Conservation (phyloP, 177 flowering plant genomes). For the Vitis hybrid region DNA sequence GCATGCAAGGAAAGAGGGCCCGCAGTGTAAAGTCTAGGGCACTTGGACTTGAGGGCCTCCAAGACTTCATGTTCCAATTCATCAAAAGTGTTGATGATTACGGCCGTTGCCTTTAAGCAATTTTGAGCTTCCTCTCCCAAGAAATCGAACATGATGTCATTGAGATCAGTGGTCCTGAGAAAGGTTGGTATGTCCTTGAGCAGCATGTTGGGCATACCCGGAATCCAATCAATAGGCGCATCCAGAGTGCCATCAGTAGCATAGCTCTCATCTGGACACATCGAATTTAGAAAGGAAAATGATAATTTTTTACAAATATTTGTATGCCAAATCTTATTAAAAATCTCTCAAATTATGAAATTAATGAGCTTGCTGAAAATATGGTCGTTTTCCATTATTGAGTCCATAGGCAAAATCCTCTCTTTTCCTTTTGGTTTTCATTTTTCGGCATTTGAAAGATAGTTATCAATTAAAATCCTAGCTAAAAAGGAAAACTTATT, state of each 20-base stretch:
- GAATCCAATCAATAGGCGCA: slow-evolving; percentile 26
- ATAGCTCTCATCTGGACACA: neutral
- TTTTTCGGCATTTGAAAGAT: too few species aligned
- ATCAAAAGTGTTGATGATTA: slow-evolving; percentile 31
- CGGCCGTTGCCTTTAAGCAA: slow-evolving; percentile 14
- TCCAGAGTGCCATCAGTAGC: slow-evolving; percentile 22
- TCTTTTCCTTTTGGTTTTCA: too few species aligned
- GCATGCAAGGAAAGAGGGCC: slow-evolving; percentile 19
- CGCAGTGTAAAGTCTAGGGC: slow-evolving; percentile 12
- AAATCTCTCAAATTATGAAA: too few species aligned
- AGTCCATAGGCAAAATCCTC: too few species aligned
- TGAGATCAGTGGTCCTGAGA: slow-evolving; percentile 13
- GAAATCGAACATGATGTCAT: slow-evolving; percentile 23
- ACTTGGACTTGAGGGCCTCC: slow-evolving; percentile 10
- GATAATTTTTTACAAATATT: too few species aligned
- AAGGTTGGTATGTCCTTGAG: slow-evolving; percentile 33
- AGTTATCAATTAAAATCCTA: too few species aligned
- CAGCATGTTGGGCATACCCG: slow-evolving; percentile 27
- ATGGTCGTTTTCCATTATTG: too few species aligned
- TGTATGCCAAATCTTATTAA: too few species aligned
- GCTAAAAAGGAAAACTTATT: too few species aligned
- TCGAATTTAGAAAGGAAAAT: too few species aligned
- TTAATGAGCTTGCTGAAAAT: too few species aligned
- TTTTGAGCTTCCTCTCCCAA: slow-evolving; percentile 4
- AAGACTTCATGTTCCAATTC: slow-evolving; percentile 22